phyloP scores from a whole-genome alignment of 805 yeast genomes.

The Starmerella floricola region DNA sequence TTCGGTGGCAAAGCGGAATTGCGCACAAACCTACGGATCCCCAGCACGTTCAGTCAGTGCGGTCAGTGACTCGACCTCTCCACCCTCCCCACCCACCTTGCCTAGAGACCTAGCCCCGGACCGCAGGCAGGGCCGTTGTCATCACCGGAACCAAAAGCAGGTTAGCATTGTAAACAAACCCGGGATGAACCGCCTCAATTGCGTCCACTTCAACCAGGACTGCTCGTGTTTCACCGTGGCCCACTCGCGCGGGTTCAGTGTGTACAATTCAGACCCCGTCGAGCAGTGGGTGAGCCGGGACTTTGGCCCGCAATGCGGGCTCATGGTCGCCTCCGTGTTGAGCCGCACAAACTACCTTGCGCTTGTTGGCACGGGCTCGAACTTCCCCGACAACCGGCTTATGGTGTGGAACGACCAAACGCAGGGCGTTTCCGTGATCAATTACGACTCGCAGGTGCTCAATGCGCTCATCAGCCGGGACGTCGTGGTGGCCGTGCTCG shows the following conservation, averaged over 20 bases:
- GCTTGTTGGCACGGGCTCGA: conserved; percentile 74
- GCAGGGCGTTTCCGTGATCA: conserved; percentile 58
- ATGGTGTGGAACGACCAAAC: conserved; percentile 88
- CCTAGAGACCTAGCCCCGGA: too few relatives aligned
- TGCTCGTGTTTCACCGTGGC: conserved; percentile 81
- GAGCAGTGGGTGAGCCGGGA: conserved; percentile 56
- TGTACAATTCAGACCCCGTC: conserved; percentile 79
- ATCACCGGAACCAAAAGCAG: too few relatives aligned
- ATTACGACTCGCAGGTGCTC: conserved; percentile 63
- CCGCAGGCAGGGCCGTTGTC: too few relatives aligned
- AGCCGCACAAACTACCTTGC: conserved; percentile 85
- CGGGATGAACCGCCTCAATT: conserved; percentile 5
- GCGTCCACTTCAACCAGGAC: conserved; percentile 72
- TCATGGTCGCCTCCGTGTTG: conserved; percentile 69
- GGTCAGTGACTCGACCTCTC: too few relatives aligned
- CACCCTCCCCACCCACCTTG: too few relatives aligned
- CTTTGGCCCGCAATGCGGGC: conserved; percentile 40
- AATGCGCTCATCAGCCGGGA: conserved; percentile 65
- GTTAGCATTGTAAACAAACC: neutral
- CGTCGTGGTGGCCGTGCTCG: conserved; percentile 60
- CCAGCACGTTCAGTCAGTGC: too few relatives aligned
- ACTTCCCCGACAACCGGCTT: conserved; percentile 66
- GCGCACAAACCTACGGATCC: too few relatives aligned
- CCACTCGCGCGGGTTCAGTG: conserved; percentile 53
- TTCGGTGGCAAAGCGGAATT: too few relatives aligned